Conservation (phyloP, 2,329 filamentous ascomycete species). For the Colletotrichum sp. region DNA sequence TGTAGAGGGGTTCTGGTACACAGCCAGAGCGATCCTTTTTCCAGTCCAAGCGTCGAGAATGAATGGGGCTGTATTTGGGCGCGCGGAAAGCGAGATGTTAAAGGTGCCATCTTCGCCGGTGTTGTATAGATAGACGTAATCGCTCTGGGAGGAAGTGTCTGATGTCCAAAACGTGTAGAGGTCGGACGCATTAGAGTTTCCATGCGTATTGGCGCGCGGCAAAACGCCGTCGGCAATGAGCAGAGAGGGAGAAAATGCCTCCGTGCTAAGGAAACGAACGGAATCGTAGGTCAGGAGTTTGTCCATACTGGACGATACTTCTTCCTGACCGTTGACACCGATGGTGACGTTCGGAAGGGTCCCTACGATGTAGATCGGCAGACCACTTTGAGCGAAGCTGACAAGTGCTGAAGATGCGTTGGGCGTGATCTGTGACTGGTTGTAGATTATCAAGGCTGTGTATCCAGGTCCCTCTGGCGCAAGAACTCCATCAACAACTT, state of each 20-base stretch:
- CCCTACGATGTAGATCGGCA: neutral
- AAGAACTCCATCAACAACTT: neutral
- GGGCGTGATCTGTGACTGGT: neutral
- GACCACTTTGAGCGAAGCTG: neutral
- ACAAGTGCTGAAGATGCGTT: neutral
- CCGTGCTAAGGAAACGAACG: neutral
- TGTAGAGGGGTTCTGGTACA: neutral
- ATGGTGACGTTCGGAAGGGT: neutral
- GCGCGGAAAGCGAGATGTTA: neutral
- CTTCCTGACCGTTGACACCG: neutral
- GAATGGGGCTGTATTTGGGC: neutral
- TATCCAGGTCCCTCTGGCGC: neutral
- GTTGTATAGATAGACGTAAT: neutral
- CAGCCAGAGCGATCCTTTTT: neutral
- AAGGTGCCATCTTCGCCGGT: neutral
- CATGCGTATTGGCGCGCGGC: neutral
- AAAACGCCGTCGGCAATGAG: neutral
- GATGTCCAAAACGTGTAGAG: neutral
- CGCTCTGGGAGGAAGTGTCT: neutral
- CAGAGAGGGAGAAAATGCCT: neutral
- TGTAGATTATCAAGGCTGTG: neutral
- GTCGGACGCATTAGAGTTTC: neutral
- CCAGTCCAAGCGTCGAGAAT: neutral
- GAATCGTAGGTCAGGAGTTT: neutral
- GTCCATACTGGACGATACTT: neutral